phyloP scores from a whole-genome alignment of 2,329 filamentous ascomycete species.

The Lasiodiplodia theobromae region DNA sequence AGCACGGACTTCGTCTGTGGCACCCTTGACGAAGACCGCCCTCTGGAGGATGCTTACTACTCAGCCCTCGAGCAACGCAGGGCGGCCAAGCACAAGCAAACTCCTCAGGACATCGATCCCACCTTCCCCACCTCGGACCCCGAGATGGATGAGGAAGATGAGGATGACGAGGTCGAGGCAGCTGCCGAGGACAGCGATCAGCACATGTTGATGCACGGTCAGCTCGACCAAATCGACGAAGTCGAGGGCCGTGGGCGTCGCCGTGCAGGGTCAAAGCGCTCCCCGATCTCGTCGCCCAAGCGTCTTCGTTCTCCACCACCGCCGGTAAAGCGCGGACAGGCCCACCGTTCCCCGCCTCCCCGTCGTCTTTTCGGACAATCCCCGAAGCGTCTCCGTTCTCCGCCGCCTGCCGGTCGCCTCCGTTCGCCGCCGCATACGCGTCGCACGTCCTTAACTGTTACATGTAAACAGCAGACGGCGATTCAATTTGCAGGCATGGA shows the following conservation, averaged over 20 bases:
- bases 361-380: conserved; percentile 72
- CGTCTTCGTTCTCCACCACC: conserved; percentile 63
- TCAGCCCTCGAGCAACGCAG: conserved; percentile 83
- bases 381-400: conserved; percentile 65
- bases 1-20: conserved; percentile 99
- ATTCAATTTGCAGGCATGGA: conserved; percentile 62
- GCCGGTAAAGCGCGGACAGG: conserved; percentile 37
- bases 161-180: conserved; percentile 50
- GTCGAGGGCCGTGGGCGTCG: conserved; percentile 52
- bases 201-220: conserved; percentile 73
- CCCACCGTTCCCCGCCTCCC: conserved; percentile 51
- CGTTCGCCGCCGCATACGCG: conserved; percentile 74
- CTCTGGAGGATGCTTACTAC: conserved; percentile 91
- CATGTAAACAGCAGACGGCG: conserved; percentile 31
- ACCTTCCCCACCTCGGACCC: conserved; percentile 95
- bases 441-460: conserved; percentile 49
- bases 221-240: conserved; percentile 72
- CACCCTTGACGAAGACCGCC: conserved; percentile 92
- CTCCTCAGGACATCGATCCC: conserved; percentile 71
- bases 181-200: conserved; percentile 70
- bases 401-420: conserved; percentile 47
- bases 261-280: conserved; percentile 43
- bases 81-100: conserved; percentile 29
- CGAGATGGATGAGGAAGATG: conserved; percentile 79
- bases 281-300: conserved; percentile 66